Evolutionary conservation across 108 stramenopile species (phyloP).

Genomic region (Mayamaea pseudoterrestris): DNA sequence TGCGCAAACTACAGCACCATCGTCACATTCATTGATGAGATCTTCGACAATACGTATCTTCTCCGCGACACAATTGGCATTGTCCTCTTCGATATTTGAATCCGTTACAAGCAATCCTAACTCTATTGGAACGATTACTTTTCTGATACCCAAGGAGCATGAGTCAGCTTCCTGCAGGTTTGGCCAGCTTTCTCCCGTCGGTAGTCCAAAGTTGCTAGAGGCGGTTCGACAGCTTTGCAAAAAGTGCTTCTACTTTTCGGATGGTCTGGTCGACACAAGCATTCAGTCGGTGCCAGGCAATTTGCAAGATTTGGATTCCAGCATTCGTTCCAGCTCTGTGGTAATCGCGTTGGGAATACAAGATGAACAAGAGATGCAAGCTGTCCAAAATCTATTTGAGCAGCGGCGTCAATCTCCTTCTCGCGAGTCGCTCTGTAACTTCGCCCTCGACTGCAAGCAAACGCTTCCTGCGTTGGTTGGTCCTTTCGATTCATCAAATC

Average conservation of each 20-base stretch:
- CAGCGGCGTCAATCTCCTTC: slow-evolving; percentile 4
- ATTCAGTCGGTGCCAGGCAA: slow-evolving; percentile 19
- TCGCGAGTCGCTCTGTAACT: slow-evolving; percentile 32
- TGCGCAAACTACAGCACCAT: too few relatives aligned
- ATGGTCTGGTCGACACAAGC: slow-evolving; percentile 25
- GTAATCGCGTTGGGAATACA: slow-evolving; percentile 45
- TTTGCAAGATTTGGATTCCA: slow-evolving; percentile 11
- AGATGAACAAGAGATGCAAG: slow-evolving; percentile 23
- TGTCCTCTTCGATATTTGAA: too few relatives aligned
- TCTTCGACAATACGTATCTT: too few relatives aligned
- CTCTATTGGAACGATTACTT: slow-evolving; percentile 9
- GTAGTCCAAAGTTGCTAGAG: slow-evolving; percentile 23
- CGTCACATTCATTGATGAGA: too few relatives aligned
- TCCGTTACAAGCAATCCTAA: too few relatives aligned
- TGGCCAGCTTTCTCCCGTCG: slow-evolving; percentile 42
- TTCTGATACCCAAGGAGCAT: slow-evolving; percentile 13
- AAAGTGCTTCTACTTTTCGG: slow-evolving; percentile 48
- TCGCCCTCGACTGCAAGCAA: slow-evolving; percentile 42
- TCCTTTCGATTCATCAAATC: slow-evolving; percentile 38
- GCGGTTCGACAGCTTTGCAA: slow-evolving; percentile 41
- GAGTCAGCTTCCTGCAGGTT: slow-evolving; percentile 24
- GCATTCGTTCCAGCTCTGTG: slow-evolving; percentile 16
- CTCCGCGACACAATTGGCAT: too few relatives aligned
- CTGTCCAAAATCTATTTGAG: slow-evolving; percentile 23
- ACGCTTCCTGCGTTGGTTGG: slow-evolving; percentile 39